Conservation (phyloP, 371 early-diverging fungal species). For the Synchytrium microbalum region DNA sequence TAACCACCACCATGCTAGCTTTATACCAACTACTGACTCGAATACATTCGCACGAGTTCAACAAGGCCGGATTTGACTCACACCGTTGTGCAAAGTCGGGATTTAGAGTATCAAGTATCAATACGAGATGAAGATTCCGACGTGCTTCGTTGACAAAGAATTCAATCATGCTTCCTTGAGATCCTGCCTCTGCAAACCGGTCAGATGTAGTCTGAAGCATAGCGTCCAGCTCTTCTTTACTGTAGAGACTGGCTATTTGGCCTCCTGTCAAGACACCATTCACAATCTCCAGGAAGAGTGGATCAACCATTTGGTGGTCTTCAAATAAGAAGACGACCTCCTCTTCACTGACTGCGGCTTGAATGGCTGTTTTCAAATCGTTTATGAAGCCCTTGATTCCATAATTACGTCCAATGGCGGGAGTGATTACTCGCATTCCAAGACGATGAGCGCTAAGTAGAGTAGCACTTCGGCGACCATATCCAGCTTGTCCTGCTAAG, state of each 20-base stretch:
- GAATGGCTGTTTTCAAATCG: conserved; percentile 38
- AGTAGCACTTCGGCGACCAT: conserved; percentile 25
- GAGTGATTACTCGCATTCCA: conserved; percentile 24
- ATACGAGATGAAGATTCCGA: conserved; percentile 34
- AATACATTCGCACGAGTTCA: conserved; percentile 32
- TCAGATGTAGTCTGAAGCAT: conserved; percentile 21
- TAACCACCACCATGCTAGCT: conserved; percentile 27
- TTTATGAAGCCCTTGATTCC: conserved; percentile 27
- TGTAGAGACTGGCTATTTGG: conserved; percentile 40
- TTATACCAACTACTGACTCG: conserved; percentile 35
- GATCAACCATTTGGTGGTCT: conserved; percentile 37
- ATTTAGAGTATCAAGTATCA: conserved; percentile 33
- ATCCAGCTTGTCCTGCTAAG: conserved; percentile 41
- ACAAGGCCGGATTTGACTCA: conserved; percentile 44
- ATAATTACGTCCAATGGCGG: conserved; percentile 25
- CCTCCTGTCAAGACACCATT: conserved; percentile 41
- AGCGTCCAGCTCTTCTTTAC: conserved; percentile 39
- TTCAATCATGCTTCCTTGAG: conserved; percentile 37
- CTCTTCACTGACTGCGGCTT: conserved; percentile 30
- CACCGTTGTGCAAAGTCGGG: conserved; percentile 26
- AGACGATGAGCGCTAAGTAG: conserved; percentile 29
- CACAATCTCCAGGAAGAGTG: conserved; percentile 32
- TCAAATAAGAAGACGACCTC: conserved; percentile 34
- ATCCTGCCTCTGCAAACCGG: conserved; percentile 37
- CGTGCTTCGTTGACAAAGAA: conserved; percentile 34